Base-by-base conservation (phyloP, 2,329 filamentous ascomycete genomes). In the Cytospora paraplurivora region DNA sequence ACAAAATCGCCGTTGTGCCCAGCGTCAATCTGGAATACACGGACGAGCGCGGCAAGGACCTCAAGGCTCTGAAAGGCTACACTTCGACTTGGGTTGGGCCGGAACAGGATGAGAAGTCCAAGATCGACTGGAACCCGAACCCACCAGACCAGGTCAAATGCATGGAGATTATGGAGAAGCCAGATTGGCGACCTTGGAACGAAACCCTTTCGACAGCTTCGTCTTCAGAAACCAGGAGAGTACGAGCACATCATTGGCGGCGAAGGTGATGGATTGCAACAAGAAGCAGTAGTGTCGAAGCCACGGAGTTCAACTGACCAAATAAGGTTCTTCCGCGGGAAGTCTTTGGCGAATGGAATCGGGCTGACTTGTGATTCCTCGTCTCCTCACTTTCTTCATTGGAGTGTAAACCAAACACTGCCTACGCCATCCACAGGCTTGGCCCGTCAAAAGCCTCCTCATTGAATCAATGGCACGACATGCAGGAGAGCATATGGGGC, bases 1-100 rank as follows among this genome's bases (percentile, higher is more conserved):
- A 79, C 13, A 83, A 78, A 67, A 83, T 87, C 65, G 83, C 84
- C 0, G 82, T 85, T 0, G 76, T 87, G 11, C 84, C 85, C 0
- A 77, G 76, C 3, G 78, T 87, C 3, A 85, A 84, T 66, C 71
- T 87, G 2, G 83, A 81, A 64, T 86, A 87, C 68, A 77, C 77
- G 4, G 74, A 84, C 65, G 76, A 79, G 1, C 74, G 73, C 4
- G 80, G 76, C 1, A 72, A 68, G 55, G 71, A 71, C 62, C 79
- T 84, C 44, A 87, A 86, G 71, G 68, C 73, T 11, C 64, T 75
- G 3, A 84, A 83, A 69, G 84, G 85, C 0, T 84, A 79, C 69
- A 76, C 78, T 1, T 75, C 76, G 0, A 71, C 75, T 8, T 76
- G 73, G 70, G 70, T 72, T n/a, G 70, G 73, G 4, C 67, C 68